phyloP scores from a whole-genome alignment of 768 basidiomycete genomes.

The Rhizopogon vulgaris region DNA sequence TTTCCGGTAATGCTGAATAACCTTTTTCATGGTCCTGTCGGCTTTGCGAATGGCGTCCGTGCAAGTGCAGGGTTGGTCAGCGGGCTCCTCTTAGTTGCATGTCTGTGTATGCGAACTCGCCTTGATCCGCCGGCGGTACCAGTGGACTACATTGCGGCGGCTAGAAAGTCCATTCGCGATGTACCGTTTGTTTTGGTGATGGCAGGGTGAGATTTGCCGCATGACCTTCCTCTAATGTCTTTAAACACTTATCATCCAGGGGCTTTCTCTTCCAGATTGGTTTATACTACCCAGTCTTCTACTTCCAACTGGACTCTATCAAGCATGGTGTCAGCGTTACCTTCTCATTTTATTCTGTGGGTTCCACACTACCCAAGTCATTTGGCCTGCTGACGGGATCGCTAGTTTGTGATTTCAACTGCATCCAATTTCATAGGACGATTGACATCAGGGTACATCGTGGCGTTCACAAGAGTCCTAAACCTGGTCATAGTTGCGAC shows the following conservation, averaged over 20 bases:
- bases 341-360: slow-evolving; percentile 46
- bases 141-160: background rate
- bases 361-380: slow-evolving; percentile 2
- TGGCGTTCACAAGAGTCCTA: slow-evolving; percentile 32
- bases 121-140: slow-evolving; percentile 23
- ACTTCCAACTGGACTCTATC: slow-evolving; percentile 44
- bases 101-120: slow-evolving; percentile 25
- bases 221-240: background rate
- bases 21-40: background rate
- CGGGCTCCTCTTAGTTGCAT: slow-evolving; percentile 25
- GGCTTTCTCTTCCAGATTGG: slow-evolving; percentile 24
- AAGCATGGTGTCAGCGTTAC: slow-evolving; percentile 34
- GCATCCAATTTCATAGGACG: slow-evolving; percentile 23
- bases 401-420: slow-evolving; percentile 27
- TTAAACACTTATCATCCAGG: background rate
- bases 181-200: background rate
- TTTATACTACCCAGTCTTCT: slow-evolving; percentile 45
- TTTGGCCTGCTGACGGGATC: background rate
- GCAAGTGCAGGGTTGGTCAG: slow-evolving; percentile 35
- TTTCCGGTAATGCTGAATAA: slow-evolving; percentile 22
- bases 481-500: slow-evolving; percentile 33
- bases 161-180: background rate
- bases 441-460: slow-evolving; percentile 24
- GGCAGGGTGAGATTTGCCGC: slow-evolving; percentile 2
- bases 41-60: slow-evolving; percentile 37